Base-by-base conservation (phyloP, 768 basidiomycete species). In the Dioszegia hungarica region DNA sequence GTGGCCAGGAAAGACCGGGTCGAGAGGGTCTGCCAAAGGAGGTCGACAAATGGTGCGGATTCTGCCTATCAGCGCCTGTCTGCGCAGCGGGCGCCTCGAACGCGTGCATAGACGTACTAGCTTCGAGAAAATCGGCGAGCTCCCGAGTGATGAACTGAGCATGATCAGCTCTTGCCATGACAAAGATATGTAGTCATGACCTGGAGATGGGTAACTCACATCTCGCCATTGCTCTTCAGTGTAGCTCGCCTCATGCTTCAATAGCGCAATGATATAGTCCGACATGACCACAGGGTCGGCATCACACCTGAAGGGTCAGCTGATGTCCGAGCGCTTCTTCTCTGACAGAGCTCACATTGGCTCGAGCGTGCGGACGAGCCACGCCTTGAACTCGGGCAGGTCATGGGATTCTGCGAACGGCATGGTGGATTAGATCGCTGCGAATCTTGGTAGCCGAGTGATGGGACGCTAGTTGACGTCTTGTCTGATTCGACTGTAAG, bases 261-360 rank as follows among this genome's bases (percentile, higher is more conserved):
- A 79, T 51, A 98, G 80, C 15, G 94, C 94, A 46, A 95, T 83
- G 65, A 97, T 86, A 75, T 97, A 98, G 73, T 97, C 91, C 3
- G 90, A 86, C 49, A 98, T 84, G 29, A 91, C 90, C 28, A 85
- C 84, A 28, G 94, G 92, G 73, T 98, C 94, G 38, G 94, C 94
- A 74, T 98, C 94, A 76, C 90, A 94, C 82, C 93, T 44, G 37
- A 25, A 49, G 29, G 11, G 46, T 22, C 41, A 56, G 43, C 34
- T 24, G 38, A 19, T 19, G 2, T 12, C 33, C 19, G 11, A 24
- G 44, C 25, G 8, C 17, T 4, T 6, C 10, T 10, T 31, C 1
- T 10, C 19, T 20, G 11, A 17, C 2, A 3, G 27, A 5, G 20
- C 83, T 58, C 60, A 92, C 92, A 97, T 91, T 61, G 92, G 92